Evolutionary conservation across 768 basidiomycete genomes (phyloP), one percentile per base, ranked within the genome.

Genomic region (Gyrodon lividus): DNA sequence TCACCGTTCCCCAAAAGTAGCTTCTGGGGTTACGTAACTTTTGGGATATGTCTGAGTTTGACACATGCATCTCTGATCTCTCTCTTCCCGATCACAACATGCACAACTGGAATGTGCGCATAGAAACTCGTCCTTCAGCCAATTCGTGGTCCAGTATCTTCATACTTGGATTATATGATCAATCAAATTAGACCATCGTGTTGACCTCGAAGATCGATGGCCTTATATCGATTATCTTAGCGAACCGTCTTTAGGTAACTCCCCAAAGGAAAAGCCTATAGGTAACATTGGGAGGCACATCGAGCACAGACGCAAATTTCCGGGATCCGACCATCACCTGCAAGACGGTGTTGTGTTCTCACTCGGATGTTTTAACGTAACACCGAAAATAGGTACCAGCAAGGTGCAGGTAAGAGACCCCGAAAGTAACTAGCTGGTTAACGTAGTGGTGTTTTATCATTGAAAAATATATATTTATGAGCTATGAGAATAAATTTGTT

Each of bases 11-110:
- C 67, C 67, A 67, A 69, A 68, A 67, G 58, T 57, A 60, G 51
- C 26, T 40, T 26, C 26, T 69, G 64, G 64, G 63, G 56, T 68
- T 70, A 68, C 66, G 64, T 70, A 68, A 60, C 7, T 45, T 44
- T 42, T 31, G 10, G 24, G 16, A 51, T 12, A 10, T 39, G 35
- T n/a, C n/a, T n/a, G n/a, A n/a, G n/a, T n/a, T n/a, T n/a, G n/a
- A n/a, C n/a, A n/a, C n/a, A n/a, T n/a, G n/a, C n/a, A n/a, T n/a
- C n/a, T n/a, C n/a, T n/a, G n/a, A n/a, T n/a, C n/a, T n/a, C n/a
- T n/a, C n/a, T n/a, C n/a, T n/a, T n/a, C n/a, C n/a, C n/a, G n/a
- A n/a, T n/a, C n/a, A n/a, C n/a, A n/a, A n/a, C 7, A 28, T 28
- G 28, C 28, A 28, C 28, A 28, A 28, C 28, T 28, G 17, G 38